Evolutionary conservation across 768 basidiomycete genomes (phyloP), one percentile per base, ranked within the genome.

Genomic region (Hygrocybe punicea): DNA sequence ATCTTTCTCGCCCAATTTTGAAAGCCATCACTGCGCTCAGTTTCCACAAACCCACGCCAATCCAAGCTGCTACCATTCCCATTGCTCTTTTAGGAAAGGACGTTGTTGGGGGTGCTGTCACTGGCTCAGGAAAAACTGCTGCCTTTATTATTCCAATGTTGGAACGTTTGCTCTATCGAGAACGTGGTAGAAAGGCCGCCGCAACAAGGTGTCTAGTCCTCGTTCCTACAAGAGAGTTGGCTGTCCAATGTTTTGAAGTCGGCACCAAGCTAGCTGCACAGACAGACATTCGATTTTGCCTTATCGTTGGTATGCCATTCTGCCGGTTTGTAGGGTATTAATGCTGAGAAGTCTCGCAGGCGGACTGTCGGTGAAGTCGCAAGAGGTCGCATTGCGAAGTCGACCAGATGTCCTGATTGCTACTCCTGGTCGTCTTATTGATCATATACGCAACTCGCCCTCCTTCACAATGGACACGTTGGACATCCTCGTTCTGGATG

Each of bases 81-180:
- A 86, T 94, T 42, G 96, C 94, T 21, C 82, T 99, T 17, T 70
- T 95, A 21, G 97, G 97, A 51, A 94, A 97, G 68, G 97, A 99
- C 69, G 82, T 99, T 36, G 94, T 99, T 53, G 97, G 96, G 33
- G 88, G 84, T 57, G 96, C 97, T 17, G 91, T 96, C 16, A 99
- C 97, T 16, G 97, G 97, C 59, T 97, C 94, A 4, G 97, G 97
- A 58, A 99, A 99, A 78, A 99, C 97, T 1, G 96, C 93, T 9
- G 97, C 97, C 2, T 99, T 98, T 74, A 87, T 89, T 66, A 86
- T 98, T 58, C 97, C 97, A 39, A 89, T 95, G 74, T 71, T 95
- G 50, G 97, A 99, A 71, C 87, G 97, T 56, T 78, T 99, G 29
- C 72, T 95, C 53, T 98, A 95, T 67, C 83, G 97, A 55, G 94